Evolutionary conservation across 176 grass and related monocot genomes (phyloP).

Genomic region (Oryza glaberrima): DNA sequence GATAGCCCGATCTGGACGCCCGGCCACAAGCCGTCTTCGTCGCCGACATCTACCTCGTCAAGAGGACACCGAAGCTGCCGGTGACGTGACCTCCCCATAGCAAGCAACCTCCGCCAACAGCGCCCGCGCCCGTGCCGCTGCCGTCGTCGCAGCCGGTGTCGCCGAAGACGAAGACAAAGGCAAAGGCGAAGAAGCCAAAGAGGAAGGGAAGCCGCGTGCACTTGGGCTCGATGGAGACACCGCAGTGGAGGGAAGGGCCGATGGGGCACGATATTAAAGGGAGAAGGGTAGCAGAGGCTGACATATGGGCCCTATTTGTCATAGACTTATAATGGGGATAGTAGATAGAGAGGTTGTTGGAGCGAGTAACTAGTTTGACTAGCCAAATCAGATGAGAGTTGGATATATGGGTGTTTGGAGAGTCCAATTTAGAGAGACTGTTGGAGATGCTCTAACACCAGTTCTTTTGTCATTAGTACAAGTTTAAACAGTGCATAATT

Average conservation of each 20-base stretch:
- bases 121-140: not conserved
- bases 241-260: constrained; percentile 86
- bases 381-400: too few relatives aligned
- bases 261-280: constrained; percentile 39
- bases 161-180: not conserved
- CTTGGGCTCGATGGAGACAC: constrained; percentile 72
- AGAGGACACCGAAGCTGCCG: constrained; percentile 18
- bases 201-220: constrained; percentile 55
- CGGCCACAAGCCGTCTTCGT: not conserved
- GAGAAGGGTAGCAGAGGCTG: too few relatives aligned
- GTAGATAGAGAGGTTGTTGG: too few relatives aligned
- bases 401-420: too few relatives aligned
- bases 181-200: not conserved
- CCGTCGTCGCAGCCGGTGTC: not conserved
- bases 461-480: too few relatives aligned
- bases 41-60: constrained; percentile 43
- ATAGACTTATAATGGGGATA: too few relatives aligned
- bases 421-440: too few relatives aligned
- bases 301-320: too few relatives aligned
- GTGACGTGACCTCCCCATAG: not conserved
- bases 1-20: constrained; percentile 43
- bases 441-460: too few relatives aligned
- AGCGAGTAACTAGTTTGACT: too few relatives aligned
- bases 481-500: too few relatives aligned
- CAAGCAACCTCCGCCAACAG: not conserved